A percentile compares a stretch with the other conserved stretches of the same genome.
These are phyloP conservation scores for Mortierella antarctica DNA, from an alignment of 192 early-diverging fungal species.

Conservation along the genomic window DNA sequence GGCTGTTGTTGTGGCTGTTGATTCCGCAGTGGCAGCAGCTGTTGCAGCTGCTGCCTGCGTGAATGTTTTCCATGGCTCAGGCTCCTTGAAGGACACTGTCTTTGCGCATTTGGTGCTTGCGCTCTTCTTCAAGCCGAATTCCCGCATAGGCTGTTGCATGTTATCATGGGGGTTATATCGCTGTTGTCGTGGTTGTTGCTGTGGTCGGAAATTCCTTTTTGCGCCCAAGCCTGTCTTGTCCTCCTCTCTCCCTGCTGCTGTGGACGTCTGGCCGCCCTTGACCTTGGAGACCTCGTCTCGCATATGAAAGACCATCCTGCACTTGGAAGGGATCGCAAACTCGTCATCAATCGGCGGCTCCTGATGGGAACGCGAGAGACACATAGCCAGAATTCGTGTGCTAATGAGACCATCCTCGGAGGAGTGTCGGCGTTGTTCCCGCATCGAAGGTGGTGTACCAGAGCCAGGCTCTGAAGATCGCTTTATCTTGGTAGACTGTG, in stretches of 20 bases:
- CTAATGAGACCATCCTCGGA: slow-evolving; percentile 29
- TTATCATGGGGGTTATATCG: no score
- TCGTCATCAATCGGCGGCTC: neutral
- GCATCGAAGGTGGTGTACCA: neutral
- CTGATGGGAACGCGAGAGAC: neutral
- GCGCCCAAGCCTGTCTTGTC: slow-evolving; percentile 10
- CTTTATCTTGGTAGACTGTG: neutral
- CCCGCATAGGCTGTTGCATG: neutral
- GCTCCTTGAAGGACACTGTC: slow-evolving; percentile 42
- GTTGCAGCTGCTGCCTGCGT: neutral
- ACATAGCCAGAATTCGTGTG: neutral
- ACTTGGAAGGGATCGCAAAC: slow-evolving; percentile 28
- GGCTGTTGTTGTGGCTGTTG: no score
- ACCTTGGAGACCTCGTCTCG: slow-evolving; percentile 27
- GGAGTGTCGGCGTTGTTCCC: slow-evolving; percentile 16
- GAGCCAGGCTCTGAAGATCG: no score
- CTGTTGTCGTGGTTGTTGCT: slow-evolving; percentile 6
- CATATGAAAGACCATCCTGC: slow-evolving; percentile 49
- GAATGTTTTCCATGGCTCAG: slow-evolving; percentile 6
- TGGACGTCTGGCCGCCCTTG: neutral
- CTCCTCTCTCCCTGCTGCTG: neutral
- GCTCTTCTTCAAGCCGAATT: slow-evolving; percentile 11
- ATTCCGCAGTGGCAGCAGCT: neutral
- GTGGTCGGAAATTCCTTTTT: slow-evolving; percentile 8
- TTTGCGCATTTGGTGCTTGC: slow-evolving; percentile 15